Percentiles rank a stretch among this genome's conserved stretches.
phyloP scores from a whole-genome alignment of 305 asterid species.

The Nicotiana rustica region DNA sequence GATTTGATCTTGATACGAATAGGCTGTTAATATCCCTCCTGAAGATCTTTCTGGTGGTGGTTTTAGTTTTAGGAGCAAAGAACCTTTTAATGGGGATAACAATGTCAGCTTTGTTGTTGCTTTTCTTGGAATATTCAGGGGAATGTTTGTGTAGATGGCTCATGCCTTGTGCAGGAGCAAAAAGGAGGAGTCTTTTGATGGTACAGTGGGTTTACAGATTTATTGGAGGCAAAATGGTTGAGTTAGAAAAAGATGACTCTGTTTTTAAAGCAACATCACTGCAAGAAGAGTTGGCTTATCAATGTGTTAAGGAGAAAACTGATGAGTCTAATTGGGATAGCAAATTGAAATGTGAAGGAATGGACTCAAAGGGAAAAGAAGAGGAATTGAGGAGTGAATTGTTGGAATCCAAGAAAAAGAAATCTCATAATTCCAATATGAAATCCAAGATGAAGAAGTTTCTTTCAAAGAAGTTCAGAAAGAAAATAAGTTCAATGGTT shows the following conservation, averaged over 20 bases:
- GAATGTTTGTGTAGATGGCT: conserved; percentile 32
- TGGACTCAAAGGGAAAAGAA: conserved; percentile 39
- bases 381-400: conserved; percentile 38
- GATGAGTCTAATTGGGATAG: conserved; percentile 30
- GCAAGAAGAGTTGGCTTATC: neutral
- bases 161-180: conserved; percentile 38
- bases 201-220: conserved; percentile 27
- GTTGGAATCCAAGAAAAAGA: conserved; percentile 45
- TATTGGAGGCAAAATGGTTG: conserved; percentile 38
- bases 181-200: conserved; percentile 27
- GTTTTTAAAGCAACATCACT: neutral
- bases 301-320: conserved; percentile 35
- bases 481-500: conserved; percentile 37
- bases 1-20: conserved; percentile 34
- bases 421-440: conserved; percentile 54
- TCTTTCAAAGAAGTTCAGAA: conserved; percentile 52
- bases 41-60: conserved; percentile 62
- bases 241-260: conserved; percentile 32
- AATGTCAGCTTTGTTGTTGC: conserved; percentile 63
- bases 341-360: conserved; percentile 38
- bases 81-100: conserved; percentile 69
- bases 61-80: conserved; percentile 63
- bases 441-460: conserved; percentile 63
- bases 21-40: conserved; percentile 49
- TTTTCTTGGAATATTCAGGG: conserved; percentile 60